phyloP scores from a whole-genome alignment of 2,329 filamentous ascomycete species.

The Laburnicola sp. region DNA sequence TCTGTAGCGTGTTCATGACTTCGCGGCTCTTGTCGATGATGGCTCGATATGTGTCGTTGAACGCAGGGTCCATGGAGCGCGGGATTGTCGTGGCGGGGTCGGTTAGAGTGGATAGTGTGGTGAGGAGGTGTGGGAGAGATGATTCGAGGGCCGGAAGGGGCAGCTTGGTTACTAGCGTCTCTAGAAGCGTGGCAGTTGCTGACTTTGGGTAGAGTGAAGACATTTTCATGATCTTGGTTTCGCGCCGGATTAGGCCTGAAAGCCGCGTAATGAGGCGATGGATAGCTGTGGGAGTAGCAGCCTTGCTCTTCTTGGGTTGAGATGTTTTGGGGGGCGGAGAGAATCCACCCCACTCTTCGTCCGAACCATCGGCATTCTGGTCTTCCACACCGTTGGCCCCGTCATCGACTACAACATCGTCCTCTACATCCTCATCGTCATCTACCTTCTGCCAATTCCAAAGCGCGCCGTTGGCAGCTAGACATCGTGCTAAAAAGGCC shows the following conservation, averaged over 20 bases:
- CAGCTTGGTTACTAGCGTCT: slow-evolving; percentile 67
- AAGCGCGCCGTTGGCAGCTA: slow-evolving; percentile 59
- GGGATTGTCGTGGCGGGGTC: slow-evolving; percentile 75
- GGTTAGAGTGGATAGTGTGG: slow-evolving; percentile 79
- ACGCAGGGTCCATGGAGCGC: slow-evolving; percentile 70
- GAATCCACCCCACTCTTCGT: slow-evolving; percentile 36
- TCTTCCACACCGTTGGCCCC: slow-evolving; percentile 45
- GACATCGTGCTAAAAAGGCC: slow-evolving; percentile 74
- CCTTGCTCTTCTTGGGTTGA: slow-evolving; percentile 26
- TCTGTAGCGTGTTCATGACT: slow-evolving; percentile 79
- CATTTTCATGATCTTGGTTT: slow-evolving; percentile 61
- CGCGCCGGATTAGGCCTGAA: slow-evolving; percentile 73
- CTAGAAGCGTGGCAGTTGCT: slow-evolving; percentile 73
- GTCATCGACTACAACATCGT: slow-evolving; percentile 52
- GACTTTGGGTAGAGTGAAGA: slow-evolving; percentile 72
- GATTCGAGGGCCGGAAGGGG: slow-evolving; percentile 60
- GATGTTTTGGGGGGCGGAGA: slow-evolving; percentile 24
- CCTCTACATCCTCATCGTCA: slow-evolving; percentile 47
- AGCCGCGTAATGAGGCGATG: slow-evolving; percentile 78
- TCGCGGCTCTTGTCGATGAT: slow-evolving; percentile 74
- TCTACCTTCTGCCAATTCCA: slow-evolving; percentile 51
- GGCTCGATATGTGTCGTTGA: slow-evolving; percentile 68
- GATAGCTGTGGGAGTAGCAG: slow-evolving; percentile 55
- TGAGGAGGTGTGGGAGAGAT: slow-evolving; percentile 66
- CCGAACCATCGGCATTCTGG: slow-evolving; percentile 32